Base-by-base conservation (phyloP, 805 yeast species). In the Tetrapisispora nanseiensis region DNA sequence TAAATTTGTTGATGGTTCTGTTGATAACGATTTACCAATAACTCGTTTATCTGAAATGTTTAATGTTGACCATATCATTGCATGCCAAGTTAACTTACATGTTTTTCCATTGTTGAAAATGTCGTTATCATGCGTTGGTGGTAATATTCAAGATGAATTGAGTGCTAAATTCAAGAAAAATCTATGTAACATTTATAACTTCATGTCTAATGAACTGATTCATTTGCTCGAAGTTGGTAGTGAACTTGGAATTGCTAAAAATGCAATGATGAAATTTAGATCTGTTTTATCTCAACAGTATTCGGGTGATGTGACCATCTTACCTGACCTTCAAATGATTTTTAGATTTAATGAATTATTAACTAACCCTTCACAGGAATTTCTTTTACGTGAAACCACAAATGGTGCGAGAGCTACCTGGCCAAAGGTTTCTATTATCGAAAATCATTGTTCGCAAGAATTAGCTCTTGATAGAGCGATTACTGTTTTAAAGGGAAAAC, bases 51-150 rank as follows among this genome's bases (percentile, higher is more conserved):
- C 92, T 20, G 97, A 90, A 57, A 86, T 90, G 95, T 92, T 90
- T 59, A 89, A 90, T 55, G 95, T 90, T 24, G 95, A 90, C 56
- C 96, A 90, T 61, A 87, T 90, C 48, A 86, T 90, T 50, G 97
- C 96, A 0, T 89, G 95, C 36, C 98, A 90, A 59, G 97, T 90
- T 1, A 90, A 90, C 55, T 95, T 97, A 0, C 97, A 90, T 57
- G 94, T 90, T 8, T 84, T 83, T 1, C 97, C 97, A 0, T 74
- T 89, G 41, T 68, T 90, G 51, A 78, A 77, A 50, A 39, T 80
- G 42, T 76, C 86, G 0, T 71, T 80, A 2, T 75, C 78, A 21
- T 74, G 77, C 55, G 78, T 77, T 18, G 86, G 86, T n/a, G 84
- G 83, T 3, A 80, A 74, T 45, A 64, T 77, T 34, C 85, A 80